Conservation (phyloP, 176 grass and related monocot species). For the Phoenix dactylifera region DNA sequence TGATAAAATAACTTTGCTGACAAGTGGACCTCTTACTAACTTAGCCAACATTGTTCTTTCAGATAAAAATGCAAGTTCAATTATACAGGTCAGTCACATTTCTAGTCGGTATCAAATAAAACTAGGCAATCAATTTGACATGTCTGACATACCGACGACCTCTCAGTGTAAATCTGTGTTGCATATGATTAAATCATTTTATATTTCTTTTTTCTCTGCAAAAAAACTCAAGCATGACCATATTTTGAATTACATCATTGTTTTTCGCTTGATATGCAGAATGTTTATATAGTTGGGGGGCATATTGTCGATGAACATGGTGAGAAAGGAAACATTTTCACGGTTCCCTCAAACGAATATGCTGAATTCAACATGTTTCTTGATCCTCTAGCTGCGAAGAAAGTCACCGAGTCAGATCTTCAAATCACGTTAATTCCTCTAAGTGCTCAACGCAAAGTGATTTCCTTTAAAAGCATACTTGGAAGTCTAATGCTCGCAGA, state of each 20-base stretch:
- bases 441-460: conserved; percentile 41
- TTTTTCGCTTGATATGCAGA: conserved; percentile 25
- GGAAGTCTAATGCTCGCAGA: conserved; percentile 22
- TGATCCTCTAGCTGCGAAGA: conserved; percentile 60
- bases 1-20: conserved; percentile 56
- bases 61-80: conserved; percentile 34
- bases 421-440: conserved; percentile 60
- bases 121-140: no score
- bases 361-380: conserved; percentile 77
- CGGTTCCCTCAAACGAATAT: conserved; percentile 50
- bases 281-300: conserved; percentile 57
- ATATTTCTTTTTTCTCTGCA: no score
- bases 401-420: conserved; percentile 49
- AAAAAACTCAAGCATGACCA: no score
- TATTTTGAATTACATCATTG: no score
- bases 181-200: neutral
- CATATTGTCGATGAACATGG: conserved; percentile 37
- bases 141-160: no score
- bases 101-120: neutral
- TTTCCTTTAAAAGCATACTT: conserved; percentile 44
- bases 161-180: no score
- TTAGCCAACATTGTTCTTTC: conserved; percentile 62
- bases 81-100: conserved; percentile 41
- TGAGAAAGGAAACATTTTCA: conserved; percentile 61
- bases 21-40: conserved; percentile 81